Percentiles rank a stretch among this genome's conserved stretches.
These are phyloP conservation scores for Neofusicoccum umdonicola DNA, from an alignment of 2,329 filamentous ascomycete genomes.

Conservation along the genomic window DNA sequence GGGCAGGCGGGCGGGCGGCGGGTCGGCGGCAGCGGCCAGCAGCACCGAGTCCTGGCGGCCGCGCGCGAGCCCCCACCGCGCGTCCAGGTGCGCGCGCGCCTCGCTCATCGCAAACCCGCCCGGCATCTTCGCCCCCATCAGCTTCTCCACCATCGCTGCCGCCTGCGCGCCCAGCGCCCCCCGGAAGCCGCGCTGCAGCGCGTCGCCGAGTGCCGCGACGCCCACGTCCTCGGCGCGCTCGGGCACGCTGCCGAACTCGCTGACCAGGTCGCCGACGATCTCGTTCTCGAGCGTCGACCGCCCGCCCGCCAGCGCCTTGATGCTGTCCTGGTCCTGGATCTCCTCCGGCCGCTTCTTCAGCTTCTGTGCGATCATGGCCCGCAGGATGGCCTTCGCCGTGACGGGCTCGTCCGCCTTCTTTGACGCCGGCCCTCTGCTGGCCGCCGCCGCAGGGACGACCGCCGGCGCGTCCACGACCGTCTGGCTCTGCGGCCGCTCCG, in stretches of 20 bases:
- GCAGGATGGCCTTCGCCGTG: slow-evolving; percentile 25
- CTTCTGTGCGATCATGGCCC: slow-evolving; percentile 30
- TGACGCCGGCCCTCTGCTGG: slow-evolving; percentile 9
- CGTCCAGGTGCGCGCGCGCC: slow-evolving; percentile 18
- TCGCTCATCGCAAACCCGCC: slow-evolving; percentile 19
- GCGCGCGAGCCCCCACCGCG: slow-evolving; percentile 18
- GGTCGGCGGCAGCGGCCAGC: slow-evolving; percentile 17
- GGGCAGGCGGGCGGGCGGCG: slow-evolving; percentile 19
- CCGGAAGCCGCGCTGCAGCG: slow-evolving; percentile 29
- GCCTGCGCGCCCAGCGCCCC: slow-evolving; percentile 33
- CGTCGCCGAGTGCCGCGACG: slow-evolving; percentile 31
- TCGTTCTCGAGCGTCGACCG: slow-evolving; percentile 48
- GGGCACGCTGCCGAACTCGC: slow-evolving; percentile 42
- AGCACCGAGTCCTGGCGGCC: slow-evolving; percentile 22
- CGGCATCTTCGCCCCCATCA: slow-evolving; percentile 20
- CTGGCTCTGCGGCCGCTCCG: neutral
- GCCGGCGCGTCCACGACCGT: neutral
- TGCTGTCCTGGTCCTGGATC: slow-evolving; percentile 27
- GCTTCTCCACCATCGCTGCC: slow-evolving; percentile 20
- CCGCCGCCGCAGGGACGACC: neutral
- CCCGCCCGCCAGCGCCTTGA: slow-evolving; percentile 36
- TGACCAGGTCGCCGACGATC: slow-evolving; percentile 42
- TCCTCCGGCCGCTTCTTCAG: slow-evolving; percentile 30
- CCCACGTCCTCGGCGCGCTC: slow-evolving; percentile 42
- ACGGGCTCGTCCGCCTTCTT: slow-evolving; percentile 21